Conservation (phyloP, 305 asterid species). For the Fraxinus velutina region DNA sequence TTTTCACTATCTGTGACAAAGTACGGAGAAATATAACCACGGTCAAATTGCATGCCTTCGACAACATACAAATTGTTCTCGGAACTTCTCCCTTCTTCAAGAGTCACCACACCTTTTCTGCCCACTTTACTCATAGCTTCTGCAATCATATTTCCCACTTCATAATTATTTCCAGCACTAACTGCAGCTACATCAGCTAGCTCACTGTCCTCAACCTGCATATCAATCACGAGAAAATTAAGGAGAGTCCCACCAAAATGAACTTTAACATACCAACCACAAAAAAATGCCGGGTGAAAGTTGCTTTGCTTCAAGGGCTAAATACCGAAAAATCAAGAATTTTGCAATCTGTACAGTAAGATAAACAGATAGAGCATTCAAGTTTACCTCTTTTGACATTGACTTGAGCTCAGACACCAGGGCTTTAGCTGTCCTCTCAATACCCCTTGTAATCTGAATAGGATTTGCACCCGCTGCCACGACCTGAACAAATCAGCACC, state of each 20-base stretch:
- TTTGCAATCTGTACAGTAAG: neutral
- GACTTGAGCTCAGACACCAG: conserved; percentile 46
- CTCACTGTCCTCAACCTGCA: conserved; percentile 85
- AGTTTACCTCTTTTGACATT: conserved; percentile 49
- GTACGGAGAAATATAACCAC: conserved; percentile 50
- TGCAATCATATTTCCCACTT: conserved; percentile 53
- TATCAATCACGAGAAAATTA: neutral
- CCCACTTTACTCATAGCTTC: conserved; percentile 55
- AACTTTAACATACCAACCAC: neutral
- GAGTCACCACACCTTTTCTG: conserved; percentile 47
- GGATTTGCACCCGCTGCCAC: conserved; percentile 68
- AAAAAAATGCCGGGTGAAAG: neutral
- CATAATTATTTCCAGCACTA: conserved; percentile 70
- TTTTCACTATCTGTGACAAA: conserved; percentile 50
- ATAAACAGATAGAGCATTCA: neutral
- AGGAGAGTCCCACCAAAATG: neutral
- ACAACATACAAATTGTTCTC: conserved; percentile 46
- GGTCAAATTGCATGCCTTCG: conserved; percentile 59
- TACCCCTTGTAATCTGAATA: conserved; percentile 55
- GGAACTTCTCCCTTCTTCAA: conserved; percentile 51
- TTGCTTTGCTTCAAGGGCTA: neutral
- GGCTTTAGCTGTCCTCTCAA: conserved; percentile 48
- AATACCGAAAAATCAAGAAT: neutral
- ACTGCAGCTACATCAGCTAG: conserved; percentile 91
- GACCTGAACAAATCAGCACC: conserved; percentile 32